Conservation (phyloP, 2,329 filamentous ascomycete genomes). For the Amylocarpus encephaloides region DNA sequence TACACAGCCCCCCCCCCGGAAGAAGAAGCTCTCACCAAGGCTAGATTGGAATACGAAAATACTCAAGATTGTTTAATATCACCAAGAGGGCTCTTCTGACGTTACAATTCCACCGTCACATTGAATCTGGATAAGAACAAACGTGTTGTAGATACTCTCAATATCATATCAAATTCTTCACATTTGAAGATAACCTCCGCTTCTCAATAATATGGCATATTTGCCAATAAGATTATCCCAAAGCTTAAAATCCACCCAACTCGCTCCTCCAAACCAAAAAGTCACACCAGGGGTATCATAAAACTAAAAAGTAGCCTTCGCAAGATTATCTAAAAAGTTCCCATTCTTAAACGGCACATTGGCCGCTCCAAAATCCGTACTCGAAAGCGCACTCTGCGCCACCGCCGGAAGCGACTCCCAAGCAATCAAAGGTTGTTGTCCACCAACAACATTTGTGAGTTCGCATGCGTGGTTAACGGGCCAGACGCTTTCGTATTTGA, state of each 20-base stretch:
- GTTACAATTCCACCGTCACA: too few relatives aligned
- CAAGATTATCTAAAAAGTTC: slow-evolving; percentile 36
- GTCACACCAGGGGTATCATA: not conserved
- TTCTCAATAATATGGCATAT: too few relatives aligned
- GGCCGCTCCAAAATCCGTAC: slow-evolving; percentile 37
- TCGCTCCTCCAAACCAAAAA: not conserved
- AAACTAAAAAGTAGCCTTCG: slow-evolving; percentile 31
- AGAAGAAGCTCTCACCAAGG: not conserved
- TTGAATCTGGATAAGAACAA: too few relatives aligned
- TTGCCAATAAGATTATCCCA: not conserved
- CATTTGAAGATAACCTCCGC: too few relatives aligned
- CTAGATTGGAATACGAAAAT: not conserved
- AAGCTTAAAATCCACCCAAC: not conserved
- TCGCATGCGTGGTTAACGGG: slow-evolving; percentile 39
- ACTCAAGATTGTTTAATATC: not conserved
- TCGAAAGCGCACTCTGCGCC: slow-evolving; percentile 33
- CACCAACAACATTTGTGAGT: slow-evolving; percentile 34
- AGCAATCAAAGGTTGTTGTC: slow-evolving; percentile 36
- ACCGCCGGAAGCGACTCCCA: slow-evolving; percentile 38
- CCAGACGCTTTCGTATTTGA: slow-evolving; percentile 43
- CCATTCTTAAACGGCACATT: slow-evolving; percentile 37
- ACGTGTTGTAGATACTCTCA: too few relatives aligned
- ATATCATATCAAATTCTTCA: too few relatives aligned
- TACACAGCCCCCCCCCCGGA: not conserved
- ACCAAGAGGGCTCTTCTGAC: not conserved